Conservation (phyloP, 2,329 filamentous ascomycete genomes). For the Sphaerulina populicola region DNA sequence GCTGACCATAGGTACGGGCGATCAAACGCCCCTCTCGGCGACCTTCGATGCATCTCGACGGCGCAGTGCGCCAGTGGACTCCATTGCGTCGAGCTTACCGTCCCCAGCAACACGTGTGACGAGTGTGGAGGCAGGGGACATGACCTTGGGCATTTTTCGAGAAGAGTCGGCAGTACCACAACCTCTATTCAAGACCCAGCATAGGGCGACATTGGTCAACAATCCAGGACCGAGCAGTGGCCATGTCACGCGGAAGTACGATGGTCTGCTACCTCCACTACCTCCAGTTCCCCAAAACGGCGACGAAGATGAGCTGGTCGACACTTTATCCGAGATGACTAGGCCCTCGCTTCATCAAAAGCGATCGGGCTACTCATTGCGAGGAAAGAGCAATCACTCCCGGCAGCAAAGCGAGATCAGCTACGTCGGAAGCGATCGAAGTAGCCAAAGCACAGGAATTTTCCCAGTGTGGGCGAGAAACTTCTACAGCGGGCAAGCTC, state of each 20-base stretch:
- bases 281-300: slow-evolving; percentile 27
- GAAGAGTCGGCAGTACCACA: slow-evolving; percentile 31
- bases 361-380: slow-evolving; percentile 30
- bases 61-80: slow-evolving; percentile 24
- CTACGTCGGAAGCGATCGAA: slow-evolving; percentile 25
- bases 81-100: slow-evolving; percentile 17
- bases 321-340: slow-evolving; percentile 32
- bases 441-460: slow-evolving; percentile 24
- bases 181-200: slow-evolving; percentile 27
- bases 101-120: slow-evolving; percentile 14
- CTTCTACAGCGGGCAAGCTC: slow-evolving; percentile 29
- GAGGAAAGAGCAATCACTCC: slow-evolving; percentile 27
- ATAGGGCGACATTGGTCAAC: slow-evolving; percentile 4
- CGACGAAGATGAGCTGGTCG: slow-evolving; percentile 29
- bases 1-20: slow-evolving; percentile 21
- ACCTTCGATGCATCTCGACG: slow-evolving; percentile 14
- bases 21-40: slow-evolving; percentile 25
- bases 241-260: slow-evolving; percentile 19
- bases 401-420: slow-evolving; percentile 28
- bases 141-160: slow-evolving; percentile 27
- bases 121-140: slow-evolving; percentile 24
- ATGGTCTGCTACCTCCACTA: slow-evolving; percentile 27
- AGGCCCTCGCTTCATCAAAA: slow-evolving; percentile 28
- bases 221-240: slow-evolving; percentile 1
- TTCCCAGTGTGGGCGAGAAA: slow-evolving; percentile 34